These are phyloP conservation scores for Phytophthora niederhauseri DNA, from an alignment of 352 stramenopile species.

Conservation along the genomic window DNA sequence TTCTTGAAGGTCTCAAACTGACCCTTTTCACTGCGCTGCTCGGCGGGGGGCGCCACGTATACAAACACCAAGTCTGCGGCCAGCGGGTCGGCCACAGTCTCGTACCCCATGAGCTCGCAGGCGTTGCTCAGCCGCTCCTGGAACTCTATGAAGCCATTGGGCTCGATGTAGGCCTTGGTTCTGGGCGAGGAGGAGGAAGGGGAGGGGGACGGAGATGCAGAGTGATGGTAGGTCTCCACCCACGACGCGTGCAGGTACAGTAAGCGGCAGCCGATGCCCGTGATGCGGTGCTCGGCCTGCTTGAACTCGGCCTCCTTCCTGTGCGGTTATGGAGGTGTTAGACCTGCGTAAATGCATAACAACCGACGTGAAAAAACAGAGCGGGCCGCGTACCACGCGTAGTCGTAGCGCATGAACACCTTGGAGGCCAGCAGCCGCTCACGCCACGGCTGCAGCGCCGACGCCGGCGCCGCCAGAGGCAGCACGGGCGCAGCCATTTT, in stretches of 20 bases:
- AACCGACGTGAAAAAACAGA: conserved; percentile 15
- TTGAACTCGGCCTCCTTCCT: conserved; percentile 79
- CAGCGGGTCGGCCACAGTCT: conserved; percentile 34
- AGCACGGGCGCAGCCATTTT: conserved; percentile 14
- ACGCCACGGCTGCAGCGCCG: conserved; percentile 42
- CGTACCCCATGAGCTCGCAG: conserved; percentile 59
- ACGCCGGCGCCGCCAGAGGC: conserved; percentile 26
- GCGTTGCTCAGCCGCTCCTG: conserved; percentile 36
- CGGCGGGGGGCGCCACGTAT: conserved; percentile 60
- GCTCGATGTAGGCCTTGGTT: conserved; percentile 45
- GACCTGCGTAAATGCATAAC: conserved; percentile 12
- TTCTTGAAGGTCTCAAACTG: conserved; percentile 56
- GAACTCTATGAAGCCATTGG: conserved; percentile 68
- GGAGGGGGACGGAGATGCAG: background rate
- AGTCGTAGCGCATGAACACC: conserved; percentile 88
- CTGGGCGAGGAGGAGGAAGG: background rate
- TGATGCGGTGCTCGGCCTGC: conserved; percentile 49
- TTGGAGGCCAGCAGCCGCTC: conserved; percentile 54
- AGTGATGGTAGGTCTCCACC: conserved; percentile 34
- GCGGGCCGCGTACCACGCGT: conserved; percentile 61
- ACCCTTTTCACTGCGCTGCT: conserved; percentile 39
- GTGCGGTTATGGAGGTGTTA: background rate
- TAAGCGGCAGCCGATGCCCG: conserved; percentile 66
- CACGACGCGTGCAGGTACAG: conserved; percentile 74
- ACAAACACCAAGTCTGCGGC: conserved; percentile 60